A percentile compares a stretch with the other conserved stretches of the same genome.
These are phyloP conservation scores for Serendipita sp. DNA, from an alignment of 768 basidiomycete genomes.

Conservation along the genomic window DNA sequence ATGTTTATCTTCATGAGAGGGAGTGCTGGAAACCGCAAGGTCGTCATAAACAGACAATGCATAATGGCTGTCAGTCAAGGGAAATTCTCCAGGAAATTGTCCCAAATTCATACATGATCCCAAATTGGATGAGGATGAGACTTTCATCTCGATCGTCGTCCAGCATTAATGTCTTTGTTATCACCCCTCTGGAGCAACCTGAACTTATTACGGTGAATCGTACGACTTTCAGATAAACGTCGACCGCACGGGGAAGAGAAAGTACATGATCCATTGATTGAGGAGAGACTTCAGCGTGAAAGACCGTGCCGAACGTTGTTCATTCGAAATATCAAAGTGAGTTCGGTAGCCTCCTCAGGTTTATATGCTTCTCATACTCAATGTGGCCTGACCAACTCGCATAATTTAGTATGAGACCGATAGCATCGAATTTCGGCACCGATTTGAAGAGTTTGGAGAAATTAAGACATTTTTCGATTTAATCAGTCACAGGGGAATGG, in stretches of 20 bases:
- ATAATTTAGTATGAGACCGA: constrained; percentile 66
- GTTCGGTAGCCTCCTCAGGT: constrained; percentile 21
- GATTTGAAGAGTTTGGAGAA: constrained; percentile 87
- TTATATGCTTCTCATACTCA: constrained; percentile 8
- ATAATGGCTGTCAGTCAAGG: constrained; percentile 2
- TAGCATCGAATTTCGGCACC: constrained; percentile 65
- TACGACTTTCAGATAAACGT: constrained; percentile 5
- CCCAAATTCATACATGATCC: no score
- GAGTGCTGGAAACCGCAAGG: constrained; percentile 12
- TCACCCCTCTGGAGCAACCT: neutral
- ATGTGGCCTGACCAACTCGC: neutral
- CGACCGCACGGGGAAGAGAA: constrained; percentile 51
- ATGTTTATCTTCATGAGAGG: constrained; percentile 38
- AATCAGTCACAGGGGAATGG: constrained; percentile 90
- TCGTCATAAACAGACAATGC: constrained; percentile 10
- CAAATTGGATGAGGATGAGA: no score
- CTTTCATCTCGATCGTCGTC: neutral
- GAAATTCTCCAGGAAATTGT: neutral
- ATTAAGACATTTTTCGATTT: constrained; percentile 97
- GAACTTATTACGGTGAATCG: constrained; percentile 6
- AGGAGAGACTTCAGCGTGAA: constrained; percentile 87
- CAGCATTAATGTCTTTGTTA: neutral
- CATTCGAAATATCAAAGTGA: constrained; percentile 95
- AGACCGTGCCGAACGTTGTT: constrained; percentile 91
- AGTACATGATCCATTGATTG: constrained; percentile 80